A percentile compares a stretch with the other conserved stretches of the same genome.
These are phyloP conservation scores for Trametes cinnabarina DNA, from an alignment of 768 basidiomycete genomes.

Conservation along the genomic window DNA sequence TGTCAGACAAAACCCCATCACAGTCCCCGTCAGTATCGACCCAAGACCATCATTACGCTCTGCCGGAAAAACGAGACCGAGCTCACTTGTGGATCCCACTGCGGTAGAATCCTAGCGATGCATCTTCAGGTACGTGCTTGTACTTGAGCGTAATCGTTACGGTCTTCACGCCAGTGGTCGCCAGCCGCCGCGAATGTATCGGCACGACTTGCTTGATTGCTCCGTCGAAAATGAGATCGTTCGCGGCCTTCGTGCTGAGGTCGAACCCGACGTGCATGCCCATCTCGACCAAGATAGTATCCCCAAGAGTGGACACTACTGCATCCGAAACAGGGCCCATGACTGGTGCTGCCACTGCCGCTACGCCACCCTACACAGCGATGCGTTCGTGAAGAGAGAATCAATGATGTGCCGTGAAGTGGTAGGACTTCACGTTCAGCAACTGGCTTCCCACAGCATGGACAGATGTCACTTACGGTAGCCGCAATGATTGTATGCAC, in stretches of 20 bases:
- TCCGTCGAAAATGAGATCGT: constrained; percentile 52
- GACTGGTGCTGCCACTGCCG: constrained; percentile 45
- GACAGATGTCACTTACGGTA: constrained; percentile 42
- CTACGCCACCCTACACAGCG: constrained; percentile 38
- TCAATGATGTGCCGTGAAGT: background rate
- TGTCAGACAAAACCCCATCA: constrained; percentile 22
- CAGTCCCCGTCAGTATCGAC: background rate
- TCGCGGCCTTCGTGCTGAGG: constrained; percentile 45
- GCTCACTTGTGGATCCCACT: constrained; percentile 55
- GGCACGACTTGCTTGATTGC: constrained; percentile 49
- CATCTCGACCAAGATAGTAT: constrained; percentile 57
- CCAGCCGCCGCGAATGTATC: constrained; percentile 49
- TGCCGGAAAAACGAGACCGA: background rate
- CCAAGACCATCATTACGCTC: background rate
- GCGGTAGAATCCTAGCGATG: constrained; percentile 58
- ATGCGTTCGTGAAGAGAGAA: background rate
- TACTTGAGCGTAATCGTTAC: constrained; percentile 60
- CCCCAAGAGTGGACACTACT: constrained; percentile 49
- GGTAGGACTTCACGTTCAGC: background rate
- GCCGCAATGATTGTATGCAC: constrained; percentile 60
- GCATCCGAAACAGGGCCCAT: constrained; percentile 57
- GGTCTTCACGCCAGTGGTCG: constrained; percentile 57
- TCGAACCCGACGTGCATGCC: constrained; percentile 56
- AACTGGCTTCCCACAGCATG: background rate
- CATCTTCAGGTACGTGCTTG: constrained; percentile 57